Evolutionary conservation across 2,329 filamentous ascomycete species (phyloP).

Genomic region (Fusarium albosuccineum): DNA sequence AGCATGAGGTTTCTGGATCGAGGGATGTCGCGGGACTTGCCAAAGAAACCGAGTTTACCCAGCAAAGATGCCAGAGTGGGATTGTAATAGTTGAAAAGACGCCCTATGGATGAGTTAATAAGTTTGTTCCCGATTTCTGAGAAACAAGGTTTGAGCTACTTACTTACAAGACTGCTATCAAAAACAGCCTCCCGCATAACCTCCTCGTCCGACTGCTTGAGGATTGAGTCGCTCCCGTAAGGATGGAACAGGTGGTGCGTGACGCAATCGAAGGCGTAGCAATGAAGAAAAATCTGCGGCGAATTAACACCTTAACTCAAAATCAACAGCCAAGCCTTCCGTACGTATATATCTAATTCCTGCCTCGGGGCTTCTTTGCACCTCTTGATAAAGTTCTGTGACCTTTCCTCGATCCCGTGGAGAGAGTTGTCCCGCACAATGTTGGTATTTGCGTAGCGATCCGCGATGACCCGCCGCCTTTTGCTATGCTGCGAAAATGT

Average conservation of each 20-base stretch:
- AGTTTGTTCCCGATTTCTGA: fast-evolving
- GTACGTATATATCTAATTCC: slow-evolving; percentile 32
- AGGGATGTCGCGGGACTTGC: slow-evolving; percentile 24
- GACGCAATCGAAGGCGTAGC: slow-evolving; percentile 35
- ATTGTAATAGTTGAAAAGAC: slow-evolving; percentile 23
- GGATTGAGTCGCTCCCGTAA: slow-evolving; percentile 28
- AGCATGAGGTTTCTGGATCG: slow-evolving; percentile 14
- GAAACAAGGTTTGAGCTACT: neutral
- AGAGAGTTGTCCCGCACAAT: slow-evolving; percentile 22
- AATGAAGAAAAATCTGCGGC: slow-evolving; percentile 24
- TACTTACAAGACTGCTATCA: slow-evolving; percentile 29
- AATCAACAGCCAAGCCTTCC: neutral
- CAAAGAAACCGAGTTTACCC: slow-evolving; percentile 24
- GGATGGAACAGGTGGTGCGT: slow-evolving; percentile 34
- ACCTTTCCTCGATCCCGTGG: slow-evolving; percentile 24
- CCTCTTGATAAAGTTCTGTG: slow-evolving; percentile 24
- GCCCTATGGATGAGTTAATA: neutral
- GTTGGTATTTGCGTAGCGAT: slow-evolving; percentile 37
- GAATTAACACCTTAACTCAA: neutral
- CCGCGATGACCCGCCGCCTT: slow-evolving; percentile 26
- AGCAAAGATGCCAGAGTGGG: slow-evolving; percentile 11
- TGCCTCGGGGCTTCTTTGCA: slow-evolving; percentile 15
- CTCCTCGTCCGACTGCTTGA: slow-evolving; percentile 15
- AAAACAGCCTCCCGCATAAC: slow-evolving; percentile 30
- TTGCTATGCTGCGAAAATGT: slow-evolving; percentile 25